Conservation (phyloP, 495 filamentous ascomycete species). For the Lophiotrema nucula region DNA sequence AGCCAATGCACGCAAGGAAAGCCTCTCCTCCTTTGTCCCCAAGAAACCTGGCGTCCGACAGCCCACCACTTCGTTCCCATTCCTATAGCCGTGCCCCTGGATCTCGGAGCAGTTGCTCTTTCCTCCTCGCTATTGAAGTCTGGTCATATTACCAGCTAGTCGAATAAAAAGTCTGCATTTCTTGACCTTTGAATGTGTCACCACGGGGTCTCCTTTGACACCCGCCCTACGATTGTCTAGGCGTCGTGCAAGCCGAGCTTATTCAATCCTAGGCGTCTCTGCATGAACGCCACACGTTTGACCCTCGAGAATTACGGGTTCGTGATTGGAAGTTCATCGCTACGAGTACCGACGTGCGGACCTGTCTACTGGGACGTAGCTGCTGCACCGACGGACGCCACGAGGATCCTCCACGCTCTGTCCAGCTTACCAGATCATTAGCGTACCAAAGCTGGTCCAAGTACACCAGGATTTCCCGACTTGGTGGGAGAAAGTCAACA, state of each 20-base stretch:
- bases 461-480: no score
- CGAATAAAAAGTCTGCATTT: constrained; percentile 2
- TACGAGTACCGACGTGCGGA: constrained; percentile 1
- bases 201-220: neutral
- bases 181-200: no score
- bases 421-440: no score
- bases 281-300: constrained; percentile 9
- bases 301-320: neutral
- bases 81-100: constrained; percentile 4
- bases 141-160: neutral
- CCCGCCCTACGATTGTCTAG: neutral
- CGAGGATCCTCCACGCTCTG: no score
- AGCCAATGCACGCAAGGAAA: neutral
- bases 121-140: neutral
- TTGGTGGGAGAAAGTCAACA: no score
- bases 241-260: no score
- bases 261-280: neutral
- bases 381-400: no score
- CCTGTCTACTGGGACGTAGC: neutral
- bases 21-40: neutral
- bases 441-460: no score
- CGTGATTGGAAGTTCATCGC: constrained; percentile 9
- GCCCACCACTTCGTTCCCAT: neutral
- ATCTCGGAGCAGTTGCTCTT: neutral
- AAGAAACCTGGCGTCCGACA: neutral